A percentile compares a stretch with the other conserved stretches of the same genome.
phyloP scores from a whole-genome alignment of 305 asterid genomes.

The Fraxinus paxiana region DNA sequence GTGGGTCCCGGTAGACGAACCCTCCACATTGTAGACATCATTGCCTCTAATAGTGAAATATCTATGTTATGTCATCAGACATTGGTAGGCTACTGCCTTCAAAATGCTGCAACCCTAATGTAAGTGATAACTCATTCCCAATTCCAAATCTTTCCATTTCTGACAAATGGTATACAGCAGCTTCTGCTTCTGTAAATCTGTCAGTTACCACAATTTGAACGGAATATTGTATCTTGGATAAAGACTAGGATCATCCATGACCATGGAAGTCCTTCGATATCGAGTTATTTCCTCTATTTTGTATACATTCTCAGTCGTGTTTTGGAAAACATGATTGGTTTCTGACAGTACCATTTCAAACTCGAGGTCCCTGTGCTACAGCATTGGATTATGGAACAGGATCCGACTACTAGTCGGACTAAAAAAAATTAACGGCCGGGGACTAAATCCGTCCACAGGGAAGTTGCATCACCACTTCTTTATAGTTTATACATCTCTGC shows the following conservation, averaged over 20 bases:
- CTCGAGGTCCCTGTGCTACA: not conserved
- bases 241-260: too few relatives aligned
- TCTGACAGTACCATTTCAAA: conserved; percentile 38
- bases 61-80: conserved; percentile 36
- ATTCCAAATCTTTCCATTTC: conserved; percentile 58
- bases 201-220: too few relatives aligned
- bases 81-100: conserved; percentile 38
- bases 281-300: conserved; percentile 27
- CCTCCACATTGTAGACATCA: conserved; percentile 34
- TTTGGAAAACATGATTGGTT: conserved; percentile 31
- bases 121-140: conserved; percentile 55
- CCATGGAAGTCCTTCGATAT: conserved; percentile 10
- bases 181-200: conserved; percentile 24
- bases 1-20: conserved; percentile 46
- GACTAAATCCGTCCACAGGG: too few relatives aligned
- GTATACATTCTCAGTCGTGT: conserved; percentile 16
- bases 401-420: too few relatives aligned
- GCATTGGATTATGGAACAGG: too few relatives aligned
- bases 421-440: too few relatives aligned
- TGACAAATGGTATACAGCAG: conserved; percentile 42
- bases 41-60: conserved; percentile 45
- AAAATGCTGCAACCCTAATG: conserved; percentile 57
- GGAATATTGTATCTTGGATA: too few relatives aligned
- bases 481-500: conserved; percentile 20
- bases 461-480: too few relatives aligned